phyloP scores from a whole-genome alignment of 179 eudicot species.

The Drosera spatulata region DNA sequence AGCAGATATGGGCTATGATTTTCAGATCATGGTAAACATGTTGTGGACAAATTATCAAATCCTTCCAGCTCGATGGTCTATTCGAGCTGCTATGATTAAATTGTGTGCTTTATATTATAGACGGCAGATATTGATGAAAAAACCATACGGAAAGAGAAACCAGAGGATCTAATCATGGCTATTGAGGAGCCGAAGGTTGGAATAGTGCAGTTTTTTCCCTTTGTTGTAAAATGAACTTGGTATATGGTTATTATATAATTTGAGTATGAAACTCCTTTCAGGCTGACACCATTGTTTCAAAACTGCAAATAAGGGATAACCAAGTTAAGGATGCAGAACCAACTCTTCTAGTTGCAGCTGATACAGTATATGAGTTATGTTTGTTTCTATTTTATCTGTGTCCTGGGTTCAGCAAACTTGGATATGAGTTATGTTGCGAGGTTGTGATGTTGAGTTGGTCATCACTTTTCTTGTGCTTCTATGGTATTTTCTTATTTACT shows the following conservation, averaged over 20 bases:
- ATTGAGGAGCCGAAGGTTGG: slow-evolving; percentile 89
- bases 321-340: slow-evolving; percentile 51
- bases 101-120: slow-evolving; percentile 17
- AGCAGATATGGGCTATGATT: slow-evolving; percentile 75
- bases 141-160: slow-evolving; percentile 8
- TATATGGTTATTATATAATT: too few relatives aligned
- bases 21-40: slow-evolving; percentile 52
- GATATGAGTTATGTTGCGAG: too few relatives aligned
- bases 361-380: slow-evolving; percentile 78
- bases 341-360: slow-evolving; percentile 14
- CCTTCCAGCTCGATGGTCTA: too few relatives aligned
- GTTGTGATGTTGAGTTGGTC: too few relatives aligned
- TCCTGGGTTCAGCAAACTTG: too few relatives aligned
- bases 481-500: too few relatives aligned
- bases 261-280: slow-evolving; percentile 18
- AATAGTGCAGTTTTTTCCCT: too few relatives aligned
- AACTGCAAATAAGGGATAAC: slow-evolving; percentile 39
- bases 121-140: slow-evolving; percentile 94
- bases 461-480: too few relatives aligned
- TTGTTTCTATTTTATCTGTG: too few relatives aligned
- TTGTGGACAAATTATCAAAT: too few relatives aligned
- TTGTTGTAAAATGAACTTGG: too few relatives aligned
- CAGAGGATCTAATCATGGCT: slow-evolving; percentile 46
- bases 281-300: slow-evolving; percentile 76
- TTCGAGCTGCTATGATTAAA: too few relatives aligned